These are phyloP conservation scores for Chaetomium globosum DNA, from an alignment of 2,329 filamentous ascomycete genomes.

Conservation along the genomic window DNA sequence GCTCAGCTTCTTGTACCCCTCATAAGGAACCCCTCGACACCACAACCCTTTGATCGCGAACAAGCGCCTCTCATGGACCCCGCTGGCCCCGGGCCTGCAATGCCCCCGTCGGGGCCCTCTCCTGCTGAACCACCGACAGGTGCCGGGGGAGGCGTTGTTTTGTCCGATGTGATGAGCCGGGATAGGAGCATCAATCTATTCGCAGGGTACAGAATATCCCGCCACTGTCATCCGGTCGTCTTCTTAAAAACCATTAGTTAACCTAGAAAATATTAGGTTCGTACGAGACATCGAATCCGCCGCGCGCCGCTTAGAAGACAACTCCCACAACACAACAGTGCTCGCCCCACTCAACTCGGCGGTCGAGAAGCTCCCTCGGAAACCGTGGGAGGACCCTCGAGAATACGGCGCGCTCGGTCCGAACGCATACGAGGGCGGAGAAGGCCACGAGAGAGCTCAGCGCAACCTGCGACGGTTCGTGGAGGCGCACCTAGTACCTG, in stretches of 20 bases:
- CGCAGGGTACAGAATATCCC: conserved; percentile 53
- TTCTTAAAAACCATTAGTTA: neutral
- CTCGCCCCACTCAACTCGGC: conserved; percentile 85
- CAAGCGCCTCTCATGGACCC: conserved; percentile 43
- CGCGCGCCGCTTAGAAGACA: conserved; percentile 68
- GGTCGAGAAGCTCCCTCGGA: conserved; percentile 75
- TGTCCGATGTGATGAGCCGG: conserved; percentile 82
- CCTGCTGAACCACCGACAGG: conserved; percentile 37
- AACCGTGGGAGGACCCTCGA: conserved; percentile 79
- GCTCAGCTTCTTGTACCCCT: conserved; percentile 36
- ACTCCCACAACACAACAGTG: conserved; percentile 73
- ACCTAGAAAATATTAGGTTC: conserved; percentile 46
- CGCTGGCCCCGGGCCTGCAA: conserved; percentile 34
- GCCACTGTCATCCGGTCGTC: neutral
- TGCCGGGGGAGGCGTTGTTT: conserved; percentile 59
- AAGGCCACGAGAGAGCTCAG: conserved; percentile 74
- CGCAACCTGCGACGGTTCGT: conserved; percentile 79
- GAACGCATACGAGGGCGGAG: conserved; percentile 73
- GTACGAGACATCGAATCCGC: conserved; percentile 74
- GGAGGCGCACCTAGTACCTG: conserved; percentile 77
- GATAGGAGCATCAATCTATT: conserved; percentile 82
- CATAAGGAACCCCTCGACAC: conserved; percentile 28
- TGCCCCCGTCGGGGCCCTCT: conserved; percentile 34
- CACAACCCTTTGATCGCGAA: conserved; percentile 30
- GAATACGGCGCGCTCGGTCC: conserved; percentile 71